phyloP scores from a whole-genome alignment of 805 yeast species.

The Lachancea quebecensis region DNA sequence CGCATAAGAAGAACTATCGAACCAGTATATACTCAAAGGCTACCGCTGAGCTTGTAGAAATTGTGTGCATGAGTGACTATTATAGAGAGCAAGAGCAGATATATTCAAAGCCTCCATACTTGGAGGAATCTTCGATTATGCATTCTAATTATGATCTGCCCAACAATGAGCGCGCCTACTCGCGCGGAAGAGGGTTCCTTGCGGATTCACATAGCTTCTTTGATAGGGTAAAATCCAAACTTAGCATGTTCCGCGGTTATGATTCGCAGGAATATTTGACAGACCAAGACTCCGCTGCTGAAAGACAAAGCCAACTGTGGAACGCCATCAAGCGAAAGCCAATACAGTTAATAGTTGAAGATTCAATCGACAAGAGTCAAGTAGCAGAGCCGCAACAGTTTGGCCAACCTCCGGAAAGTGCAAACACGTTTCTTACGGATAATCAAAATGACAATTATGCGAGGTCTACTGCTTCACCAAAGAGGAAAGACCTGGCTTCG shows the following conservation, averaged over 20 bases:
- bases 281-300: constrained; percentile 2
- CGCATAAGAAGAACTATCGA: background rate
- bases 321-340: constrained; percentile 9
- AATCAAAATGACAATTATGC: constrained; percentile 11
- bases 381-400: background rate
- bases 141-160: constrained; percentile 1
- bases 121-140: background rate
- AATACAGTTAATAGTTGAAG: constrained; percentile 1
- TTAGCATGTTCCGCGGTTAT: constrained; percentile 6
- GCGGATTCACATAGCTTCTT: constrained; percentile 8
- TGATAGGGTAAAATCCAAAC: constrained; percentile 8
- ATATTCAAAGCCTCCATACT: constrained; percentile 3
- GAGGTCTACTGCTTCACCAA: constrained; percentile 1
- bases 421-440: constrained; percentile 24
- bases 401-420: constrained; percentile 12
- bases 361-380: background rate
- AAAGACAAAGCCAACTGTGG: constrained; percentile 10
- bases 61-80: constrained; percentile 2
- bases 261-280: constrained; percentile 1
- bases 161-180: background rate
- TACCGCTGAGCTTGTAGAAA: background rate
- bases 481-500: background rate
- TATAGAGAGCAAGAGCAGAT: constrained; percentile 4
- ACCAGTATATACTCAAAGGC: no score
- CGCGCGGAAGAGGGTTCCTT: background rate